Percentiles rank a stretch among this genome's conserved stretches.
Conservation (phyloP, 192 early-diverging fungal species). For the Spinellus fusiger region DNA sequence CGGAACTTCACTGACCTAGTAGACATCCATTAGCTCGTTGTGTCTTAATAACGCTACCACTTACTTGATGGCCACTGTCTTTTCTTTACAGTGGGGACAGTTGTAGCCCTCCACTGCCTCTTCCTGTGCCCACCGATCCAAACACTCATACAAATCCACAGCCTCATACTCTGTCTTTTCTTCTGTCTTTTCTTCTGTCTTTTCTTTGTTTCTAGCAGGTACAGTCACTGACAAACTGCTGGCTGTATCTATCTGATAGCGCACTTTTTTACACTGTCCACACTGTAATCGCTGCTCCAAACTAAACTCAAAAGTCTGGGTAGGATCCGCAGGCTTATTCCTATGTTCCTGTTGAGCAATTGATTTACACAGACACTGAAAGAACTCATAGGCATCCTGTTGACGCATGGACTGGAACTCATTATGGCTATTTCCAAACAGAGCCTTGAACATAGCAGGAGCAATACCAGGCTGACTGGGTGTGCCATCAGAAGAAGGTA, state of each 20-base stretch:
- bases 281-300: constrained; percentile 87
- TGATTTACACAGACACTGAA: constrained; percentile 69
- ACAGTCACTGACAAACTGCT: constrained; percentile 62
- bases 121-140: constrained; percentile 48
- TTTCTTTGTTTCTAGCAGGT: constrained; percentile 49
- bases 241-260: constrained; percentile 55
- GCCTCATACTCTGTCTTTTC: constrained; percentile 40
- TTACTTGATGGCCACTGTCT: constrained; percentile 56
- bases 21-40: background rate
- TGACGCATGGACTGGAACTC: constrained; percentile 98
- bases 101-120: constrained; percentile 55
- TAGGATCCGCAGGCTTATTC: constrained; percentile 59
- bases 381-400: constrained; percentile 96
- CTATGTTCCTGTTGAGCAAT: constrained; percentile 75
- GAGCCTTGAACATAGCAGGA: constrained; percentile 86
- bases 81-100: constrained; percentile 56
- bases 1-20: constrained; percentile 46
- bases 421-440: constrained; percentile 83
- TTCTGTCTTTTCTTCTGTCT: background rate
- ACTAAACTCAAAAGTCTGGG: constrained; percentile 70
- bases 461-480: constrained; percentile 74
- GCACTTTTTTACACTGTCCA: constrained; percentile 72
- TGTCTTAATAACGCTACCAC: background rate
- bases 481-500: constrained; percentile 25
- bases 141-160: constrained; percentile 60